Evolutionary conservation across 306 rosid species (phyloP).

Genomic region (Citrullus mucosospermus): DNA sequence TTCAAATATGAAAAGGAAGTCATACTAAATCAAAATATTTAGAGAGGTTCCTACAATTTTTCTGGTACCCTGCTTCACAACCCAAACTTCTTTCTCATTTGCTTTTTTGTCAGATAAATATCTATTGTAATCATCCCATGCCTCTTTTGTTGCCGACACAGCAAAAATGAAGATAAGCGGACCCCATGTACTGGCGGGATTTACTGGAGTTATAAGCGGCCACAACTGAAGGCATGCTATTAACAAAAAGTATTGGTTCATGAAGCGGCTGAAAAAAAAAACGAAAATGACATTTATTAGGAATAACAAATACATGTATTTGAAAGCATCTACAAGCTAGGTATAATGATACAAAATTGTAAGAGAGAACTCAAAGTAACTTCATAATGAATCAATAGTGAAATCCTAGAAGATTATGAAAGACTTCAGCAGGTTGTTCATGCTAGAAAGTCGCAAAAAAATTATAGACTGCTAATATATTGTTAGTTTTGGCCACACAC

Average conservation of each 20-base stretch:
- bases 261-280: constrained; percentile 76
- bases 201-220: constrained; percentile 96
- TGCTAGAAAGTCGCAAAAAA: not conserved
- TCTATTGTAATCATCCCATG: constrained; percentile 96
- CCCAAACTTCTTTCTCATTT: constrained; percentile 93
- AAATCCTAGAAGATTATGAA: not conserved
- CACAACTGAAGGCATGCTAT: constrained; percentile 98
- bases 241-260: constrained; percentile 97
- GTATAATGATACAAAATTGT: not conserved
- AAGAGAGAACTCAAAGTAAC: not conserved
- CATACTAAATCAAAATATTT: not conserved
- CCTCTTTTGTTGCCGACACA: constrained; percentile 96
- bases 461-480: not conserved
- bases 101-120: constrained; percentile 95
- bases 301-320: not conserved
- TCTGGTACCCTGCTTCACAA: constrained; percentile 66
- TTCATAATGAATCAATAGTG: not conserved
- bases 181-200: constrained; percentile 99
- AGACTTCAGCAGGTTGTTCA: not conserved
- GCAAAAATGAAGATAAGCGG: constrained; percentile 97
- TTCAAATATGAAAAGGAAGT: not conserved
- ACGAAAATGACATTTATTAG: constrained; percentile 15
- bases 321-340: not conserved
- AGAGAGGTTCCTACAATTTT: constrained; percentile 44
- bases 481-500: not conserved